Conservation (phyloP, 495 filamentous ascomycete genomes). For the Penicillium nucicola region DNA sequence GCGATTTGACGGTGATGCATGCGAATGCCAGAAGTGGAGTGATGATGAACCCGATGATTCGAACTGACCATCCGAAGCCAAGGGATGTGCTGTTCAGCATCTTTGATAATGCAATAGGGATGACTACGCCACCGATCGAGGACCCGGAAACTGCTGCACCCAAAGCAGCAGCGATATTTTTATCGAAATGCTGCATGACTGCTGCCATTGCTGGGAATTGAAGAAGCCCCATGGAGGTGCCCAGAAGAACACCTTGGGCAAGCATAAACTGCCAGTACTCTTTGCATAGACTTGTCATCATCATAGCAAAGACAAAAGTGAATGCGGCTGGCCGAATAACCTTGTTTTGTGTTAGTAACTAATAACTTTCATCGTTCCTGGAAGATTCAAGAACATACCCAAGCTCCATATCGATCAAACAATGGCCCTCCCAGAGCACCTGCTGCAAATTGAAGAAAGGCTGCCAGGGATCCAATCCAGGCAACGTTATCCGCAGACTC, state of each 20-base stretch:
- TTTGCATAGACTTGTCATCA: conserved; percentile 34
- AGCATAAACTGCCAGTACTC: conserved; percentile 28
- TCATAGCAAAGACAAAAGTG: conserved; percentile 29
- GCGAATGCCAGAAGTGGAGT: conserved; percentile 45
- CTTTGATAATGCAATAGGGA: conserved; percentile 40
- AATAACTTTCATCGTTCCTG: not conserved
- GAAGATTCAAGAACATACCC: conserved; percentile 23
- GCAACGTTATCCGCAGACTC: conserved; percentile 44
- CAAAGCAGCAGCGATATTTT: conserved; percentile 54
- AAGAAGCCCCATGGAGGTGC: conserved; percentile 11
- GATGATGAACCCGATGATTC: conserved; percentile 56
- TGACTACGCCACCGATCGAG: conserved; percentile 19
- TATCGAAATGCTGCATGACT: conserved; percentile 29
- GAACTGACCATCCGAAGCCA: conserved; percentile 59
- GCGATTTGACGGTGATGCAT: conserved; percentile 35
- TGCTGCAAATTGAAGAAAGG: conserved; percentile 46
- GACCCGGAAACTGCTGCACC: conserved; percentile 17
- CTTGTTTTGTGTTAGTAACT: conserved; percentile 13
- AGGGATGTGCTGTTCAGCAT: conserved; percentile 25
- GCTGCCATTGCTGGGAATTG: conserved; percentile 17
- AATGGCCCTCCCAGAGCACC: conserved; percentile 47
- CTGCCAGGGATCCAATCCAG: conserved; percentile 55
- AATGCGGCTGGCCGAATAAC: conserved; percentile 37
- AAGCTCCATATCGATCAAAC: conserved; percentile 49
- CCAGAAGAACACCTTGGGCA: conserved; percentile 18